Percentiles rank a stretch among this genome's conserved stretches.
Evolutionary conservation across 2,329 filamentous ascomycete genomes (phyloP).

Genomic region (Cladosporium halotolerans): DNA sequence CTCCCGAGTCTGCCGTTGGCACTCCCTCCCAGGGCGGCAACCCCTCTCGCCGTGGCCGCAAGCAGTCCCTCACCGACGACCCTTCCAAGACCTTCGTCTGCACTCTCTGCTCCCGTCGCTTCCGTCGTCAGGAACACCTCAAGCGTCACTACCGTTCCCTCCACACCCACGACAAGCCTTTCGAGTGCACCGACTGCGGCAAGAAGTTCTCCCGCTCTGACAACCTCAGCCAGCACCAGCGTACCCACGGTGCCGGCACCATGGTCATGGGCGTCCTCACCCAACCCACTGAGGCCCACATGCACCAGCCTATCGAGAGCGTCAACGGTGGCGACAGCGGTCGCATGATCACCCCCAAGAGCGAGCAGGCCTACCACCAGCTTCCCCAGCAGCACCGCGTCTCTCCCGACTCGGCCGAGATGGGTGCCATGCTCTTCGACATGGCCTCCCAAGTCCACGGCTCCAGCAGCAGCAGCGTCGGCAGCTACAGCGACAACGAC

Average conservation of each 20-base stretch:
- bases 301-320: slow-evolving; percentile 28
- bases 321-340: slow-evolving; percentile 31
- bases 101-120: slow-evolving; percentile 90
- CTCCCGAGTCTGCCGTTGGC: slow-evolving; percentile 24
- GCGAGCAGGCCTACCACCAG: slow-evolving; percentile 23
- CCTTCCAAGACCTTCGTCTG: slow-evolving; percentile 98
- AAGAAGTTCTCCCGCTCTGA: slow-evolving; percentile 99
- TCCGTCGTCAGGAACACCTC: slow-evolving; percentile 95
- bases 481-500: slow-evolving; percentile 25
- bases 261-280: slow-evolving; percentile 80
- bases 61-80: slow-evolving; percentile 96
- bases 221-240: slow-evolving; percentile 91
- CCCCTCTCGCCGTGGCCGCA: slow-evolving; percentile 86
- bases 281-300: slow-evolving; percentile 22
- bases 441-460: slow-evolving; percentile 64
- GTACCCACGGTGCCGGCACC: slow-evolving; percentile 84
- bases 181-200: slow-evolving; percentile 93
- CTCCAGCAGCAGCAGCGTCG: slow-evolving; percentile 46
- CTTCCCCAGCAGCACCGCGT: slow-evolving; percentile 23
- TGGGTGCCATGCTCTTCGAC: slow-evolving; percentile 76
- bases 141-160: slow-evolving; percentile 98
- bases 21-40: slow-evolving; percentile 38
- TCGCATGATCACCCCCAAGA: slow-evolving; percentile 30
- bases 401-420: slow-evolving; percentile 52
- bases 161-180: slow-evolving; percentile 97